Base-by-base conservation (phyloP, 2,329 filamentous ascomycete genomes). In the Hypoxylon sp. region DNA sequence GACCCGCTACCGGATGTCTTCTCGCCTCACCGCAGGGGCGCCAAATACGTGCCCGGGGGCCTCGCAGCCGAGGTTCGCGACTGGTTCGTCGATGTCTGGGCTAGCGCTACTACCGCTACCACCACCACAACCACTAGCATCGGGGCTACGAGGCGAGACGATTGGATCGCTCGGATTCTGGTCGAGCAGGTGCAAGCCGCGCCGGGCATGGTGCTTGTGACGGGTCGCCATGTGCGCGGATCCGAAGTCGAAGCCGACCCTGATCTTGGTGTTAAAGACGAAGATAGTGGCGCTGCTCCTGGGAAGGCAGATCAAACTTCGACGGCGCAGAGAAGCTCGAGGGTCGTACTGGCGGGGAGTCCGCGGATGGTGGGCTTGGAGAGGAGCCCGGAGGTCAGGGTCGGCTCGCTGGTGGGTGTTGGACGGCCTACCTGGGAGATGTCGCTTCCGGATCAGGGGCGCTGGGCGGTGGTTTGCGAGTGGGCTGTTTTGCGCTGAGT, bases 21-120 rank as follows among this genome's bases (percentile, higher is more conserved):
- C 57, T 75, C 73, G 4, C 73, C 73, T 1, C 70, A 67, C 25
- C 67, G 71, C 19, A 63, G 53, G 32, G 68, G 64, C 21, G 63
- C 61, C 1, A 67, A 59, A 55, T 75, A 75, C 37, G 50, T 74
- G 3, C 57, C 70, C 0, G 73, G 73, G 9, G 74, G 75, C 0
- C 66, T 77, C 8, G 75, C 75, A 2, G 68, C 72, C 2, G 70
- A 73, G 48, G 61, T 77, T 6, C 69, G 74, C 5, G 71, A 73
- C 63, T 78, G 75, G 75, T 69, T 78, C 21, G 68, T 77, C 27
- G 72, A 74, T 37, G 68, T 74, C 29, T 75, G 75, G 52, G 67
- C 69, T 1, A 63, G 61, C 11, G 56, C 55, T 11, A 61, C 62
- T 15, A 55, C 52, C 8, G 45, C 38, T 11, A n/a, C n/a, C n/a